A percentile compares a stretch with the other conserved stretches of the same genome.
These are phyloP conservation scores for Achaetomiella virescens DNA, from an alignment of 495 filamentous ascomycete species.

Conservation along the genomic window DNA sequence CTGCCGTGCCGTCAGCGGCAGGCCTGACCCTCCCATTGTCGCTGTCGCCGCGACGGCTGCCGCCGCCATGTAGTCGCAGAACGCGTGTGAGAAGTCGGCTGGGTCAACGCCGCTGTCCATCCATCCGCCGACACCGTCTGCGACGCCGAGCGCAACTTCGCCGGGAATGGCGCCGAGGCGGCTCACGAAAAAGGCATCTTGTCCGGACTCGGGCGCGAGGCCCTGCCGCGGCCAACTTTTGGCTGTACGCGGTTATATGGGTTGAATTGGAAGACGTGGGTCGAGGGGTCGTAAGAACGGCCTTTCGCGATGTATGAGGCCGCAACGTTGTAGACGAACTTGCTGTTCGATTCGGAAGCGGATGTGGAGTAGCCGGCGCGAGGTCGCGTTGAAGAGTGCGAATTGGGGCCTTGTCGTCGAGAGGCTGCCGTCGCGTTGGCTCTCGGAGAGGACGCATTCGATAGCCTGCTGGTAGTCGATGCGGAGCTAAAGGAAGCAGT, in stretches of 20 bases:
- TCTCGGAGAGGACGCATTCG: background rate
- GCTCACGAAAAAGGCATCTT: constrained; percentile 94
- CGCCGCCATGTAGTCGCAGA: constrained; percentile 85
- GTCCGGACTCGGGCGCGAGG: constrained; percentile 68
- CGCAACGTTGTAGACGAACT: constrained; percentile 58
- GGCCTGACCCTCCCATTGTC: constrained; percentile 4
- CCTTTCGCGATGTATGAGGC: constrained; percentile 75
- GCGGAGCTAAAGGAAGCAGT: background rate
- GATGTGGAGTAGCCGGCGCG: constrained; percentile 8
- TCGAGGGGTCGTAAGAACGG: constrained; percentile 60
- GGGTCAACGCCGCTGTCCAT: constrained; percentile 84
- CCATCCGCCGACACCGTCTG: constrained; percentile 96
- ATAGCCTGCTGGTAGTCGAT: background rate
- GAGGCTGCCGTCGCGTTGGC: background rate
- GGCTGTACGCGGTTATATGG: constrained; percentile 53
- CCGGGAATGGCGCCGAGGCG: constrained; percentile 54
- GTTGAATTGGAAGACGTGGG: constrained; percentile 71
- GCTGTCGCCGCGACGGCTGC: constrained; percentile 43
- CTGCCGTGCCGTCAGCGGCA: constrained; percentile 52
- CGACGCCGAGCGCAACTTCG: constrained; percentile 72
- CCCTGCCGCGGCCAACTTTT: constrained; percentile 39
- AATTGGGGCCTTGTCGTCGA: background rate
- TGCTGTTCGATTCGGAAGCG: constrained; percentile 10
- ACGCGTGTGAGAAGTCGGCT: constrained; percentile 89
- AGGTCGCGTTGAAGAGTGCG: background rate